Evolutionary conservation across 2,329 filamentous ascomycete genomes (phyloP).

Genomic region (Penicillium digitatum): DNA sequence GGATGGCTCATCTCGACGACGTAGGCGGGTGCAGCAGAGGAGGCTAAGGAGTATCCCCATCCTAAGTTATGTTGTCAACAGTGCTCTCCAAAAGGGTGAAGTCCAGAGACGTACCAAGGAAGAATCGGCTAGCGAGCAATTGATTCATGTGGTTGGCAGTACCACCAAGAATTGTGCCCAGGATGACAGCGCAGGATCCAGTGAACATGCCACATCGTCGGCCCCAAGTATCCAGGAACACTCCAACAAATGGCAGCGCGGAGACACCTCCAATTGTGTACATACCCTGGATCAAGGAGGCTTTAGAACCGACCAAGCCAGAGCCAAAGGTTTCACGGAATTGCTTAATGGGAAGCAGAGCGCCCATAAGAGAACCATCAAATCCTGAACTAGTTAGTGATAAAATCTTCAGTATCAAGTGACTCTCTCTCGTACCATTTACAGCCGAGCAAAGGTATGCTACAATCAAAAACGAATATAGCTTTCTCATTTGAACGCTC

Average conservation of each 20-base stretch:
- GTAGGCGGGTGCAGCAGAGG: conserved; percentile 59
- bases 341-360: conserved; percentile 9
- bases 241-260: conserved; percentile 40
- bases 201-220: conserved; percentile 39
- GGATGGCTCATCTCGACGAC: conserved; percentile 62
- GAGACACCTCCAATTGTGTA: conserved; percentile 13
- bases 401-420: background rate
- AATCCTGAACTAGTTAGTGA: conserved; percentile 3
- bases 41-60: conserved; percentile 58
- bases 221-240: conserved; percentile 48
- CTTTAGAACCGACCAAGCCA: conserved; percentile 6
- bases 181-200: conserved; percentile 32
- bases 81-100: too few relatives aligned
- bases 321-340: conserved; percentile 6
- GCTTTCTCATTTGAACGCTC: conserved; percentile 7
- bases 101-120: conserved; percentile 37
- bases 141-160: conserved; percentile 40
- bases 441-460: conserved; percentile 9
- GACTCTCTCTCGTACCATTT: conserved; percentile 1
- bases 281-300: conserved; percentile 9
- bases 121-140: conserved; percentile 56
- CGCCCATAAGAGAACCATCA: conserved; percentile 13
- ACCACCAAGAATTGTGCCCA: conserved; percentile 45
- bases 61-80: conserved; percentile 19
- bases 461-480: conserved; percentile 6